Percentiles rank a stretch among this genome's conserved stretches.
Conservation (phyloP, 495 filamentous ascomycete species). For the Darksidea phi region DNA sequence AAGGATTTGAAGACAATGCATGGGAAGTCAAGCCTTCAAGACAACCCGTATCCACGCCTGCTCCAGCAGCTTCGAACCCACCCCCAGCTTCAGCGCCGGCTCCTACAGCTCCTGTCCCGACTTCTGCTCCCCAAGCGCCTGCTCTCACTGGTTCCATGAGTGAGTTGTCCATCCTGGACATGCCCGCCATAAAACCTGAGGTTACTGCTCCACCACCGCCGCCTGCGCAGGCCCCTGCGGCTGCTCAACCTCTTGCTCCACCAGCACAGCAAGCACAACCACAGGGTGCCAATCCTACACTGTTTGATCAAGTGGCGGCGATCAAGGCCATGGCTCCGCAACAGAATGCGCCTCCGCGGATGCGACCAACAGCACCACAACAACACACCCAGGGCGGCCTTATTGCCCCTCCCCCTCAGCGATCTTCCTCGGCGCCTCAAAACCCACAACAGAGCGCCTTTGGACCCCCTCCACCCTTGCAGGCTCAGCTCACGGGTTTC, state of each 20-base stretch:
- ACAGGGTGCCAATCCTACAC: constrained; percentile 22
- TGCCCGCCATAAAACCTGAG: constrained; percentile 27
- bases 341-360: constrained; percentile 53
- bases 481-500: constrained; percentile 82
- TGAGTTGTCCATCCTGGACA: constrained; percentile 25
- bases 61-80: constrained; percentile 45
- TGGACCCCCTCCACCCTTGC: constrained; percentile 66
- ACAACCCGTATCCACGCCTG: constrained; percentile 46
- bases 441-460: constrained; percentile 74
- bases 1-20: constrained; percentile 93
- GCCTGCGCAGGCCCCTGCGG: constrained; percentile 34
- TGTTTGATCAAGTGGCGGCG: constrained; percentile 36
- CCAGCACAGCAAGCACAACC: constrained; percentile 31
- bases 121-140: constrained; percentile 29
- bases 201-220: constrained; percentile 13
- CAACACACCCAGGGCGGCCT: constrained; percentile 61
- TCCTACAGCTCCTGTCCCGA: constrained; percentile 47
- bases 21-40: constrained; percentile 97
- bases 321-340: constrained; percentile 44
- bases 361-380: constrained; percentile 72
- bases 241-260: constrained; percentile 43
- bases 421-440: constrained; percentile 87
- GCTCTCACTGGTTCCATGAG: constrained; percentile 38
- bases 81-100: constrained; percentile 43
- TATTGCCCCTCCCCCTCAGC: constrained; percentile 76